These are phyloP conservation scores for Mycena venus DNA, from an alignment of 768 basidiomycete genomes.

Conservation along the genomic window DNA sequence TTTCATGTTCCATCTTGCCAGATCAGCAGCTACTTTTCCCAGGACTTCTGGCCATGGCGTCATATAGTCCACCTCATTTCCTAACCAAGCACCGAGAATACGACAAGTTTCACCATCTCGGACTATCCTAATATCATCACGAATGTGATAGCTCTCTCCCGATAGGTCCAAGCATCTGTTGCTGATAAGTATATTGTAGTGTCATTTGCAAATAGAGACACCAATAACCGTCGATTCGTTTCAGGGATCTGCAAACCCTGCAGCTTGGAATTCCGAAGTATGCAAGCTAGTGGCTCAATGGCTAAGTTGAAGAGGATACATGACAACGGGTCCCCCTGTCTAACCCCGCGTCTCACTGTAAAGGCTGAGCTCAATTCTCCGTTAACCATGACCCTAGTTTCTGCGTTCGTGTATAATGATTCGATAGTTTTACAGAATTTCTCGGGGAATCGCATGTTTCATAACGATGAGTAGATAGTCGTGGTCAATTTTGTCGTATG, in stretches of 20 bases:
- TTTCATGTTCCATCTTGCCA: neutral
- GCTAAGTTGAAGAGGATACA: neutral
- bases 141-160: neutral
- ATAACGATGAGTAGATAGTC: too few relatives aligned
- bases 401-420: neutral
- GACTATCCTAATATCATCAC: neutral
- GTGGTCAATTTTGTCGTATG: too few relatives aligned
- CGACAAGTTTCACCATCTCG: too few relatives aligned
- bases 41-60: neutral
- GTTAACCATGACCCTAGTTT: neutral
- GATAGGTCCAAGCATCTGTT: neutral
- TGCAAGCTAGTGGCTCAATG: neutral
- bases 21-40: neutral
- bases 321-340: neutral
- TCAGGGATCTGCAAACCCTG: neutral
- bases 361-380: neutral
- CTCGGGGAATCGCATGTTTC: too few relatives aligned
- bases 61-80: neutral
- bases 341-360: neutral
- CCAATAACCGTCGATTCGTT: neutral
- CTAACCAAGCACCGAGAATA: neutral
- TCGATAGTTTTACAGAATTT: neutral
- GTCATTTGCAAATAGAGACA: neutral
- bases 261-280: neutral
- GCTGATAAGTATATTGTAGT: neutral